phyloP scores from a whole-genome alignment of 176 grass and related monocot species.

The Aechmea fasciata region DNA sequence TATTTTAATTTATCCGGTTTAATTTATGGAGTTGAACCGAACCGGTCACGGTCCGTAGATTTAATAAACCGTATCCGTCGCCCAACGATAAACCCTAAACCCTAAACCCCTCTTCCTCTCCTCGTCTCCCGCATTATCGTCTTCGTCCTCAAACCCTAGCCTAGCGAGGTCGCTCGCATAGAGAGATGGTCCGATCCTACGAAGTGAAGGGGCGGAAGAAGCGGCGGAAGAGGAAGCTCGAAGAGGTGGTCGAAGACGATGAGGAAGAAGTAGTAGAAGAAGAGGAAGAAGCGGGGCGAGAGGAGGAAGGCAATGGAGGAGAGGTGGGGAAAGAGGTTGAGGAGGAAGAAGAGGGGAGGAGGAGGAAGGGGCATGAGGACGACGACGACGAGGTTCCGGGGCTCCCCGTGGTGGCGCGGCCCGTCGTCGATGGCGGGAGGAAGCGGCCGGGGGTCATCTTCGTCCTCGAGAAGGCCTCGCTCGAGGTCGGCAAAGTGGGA shows the following conservation, averaged over 20 bases:
- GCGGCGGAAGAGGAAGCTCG: slow-evolving; percentile 55
- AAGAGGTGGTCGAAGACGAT: slow-evolving; percentile 16
- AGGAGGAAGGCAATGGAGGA: not conserved
- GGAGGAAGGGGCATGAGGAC: slow-evolving; percentile 12
- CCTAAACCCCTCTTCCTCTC: not conserved
- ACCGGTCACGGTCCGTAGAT: too few species aligned
- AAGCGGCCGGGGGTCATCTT: slow-evolving; percentile 60
- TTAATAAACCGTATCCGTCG: not conserved
- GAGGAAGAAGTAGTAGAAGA: slow-evolving; percentile 13
- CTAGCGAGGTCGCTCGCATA: not conserved
- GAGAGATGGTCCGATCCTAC: slow-evolving; percentile 52
- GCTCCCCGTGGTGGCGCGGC: slow-evolving; percentile 35
- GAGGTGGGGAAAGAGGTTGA: not conserved
- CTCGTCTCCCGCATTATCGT: not conserved
- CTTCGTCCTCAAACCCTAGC: not conserved
- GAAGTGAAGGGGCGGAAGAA: slow-evolving; percentile 55
- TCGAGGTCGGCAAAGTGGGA: slow-evolving; percentile 95
- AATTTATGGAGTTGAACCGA: too few species aligned
- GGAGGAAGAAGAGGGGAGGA: not conserved
- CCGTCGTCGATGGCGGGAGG: slow-evolving; percentile 40
- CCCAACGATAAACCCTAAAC: not conserved
- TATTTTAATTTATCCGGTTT: too few species aligned
- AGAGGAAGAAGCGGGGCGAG: slow-evolving; percentile 4
- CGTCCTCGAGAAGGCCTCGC: slow-evolving; percentile 76
- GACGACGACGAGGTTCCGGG: slow-evolving; percentile 25